Evolutionary conservation across 1,284 basidiomycete genomes (phyloP).

Genomic region (Marasmius sp.): DNA sequence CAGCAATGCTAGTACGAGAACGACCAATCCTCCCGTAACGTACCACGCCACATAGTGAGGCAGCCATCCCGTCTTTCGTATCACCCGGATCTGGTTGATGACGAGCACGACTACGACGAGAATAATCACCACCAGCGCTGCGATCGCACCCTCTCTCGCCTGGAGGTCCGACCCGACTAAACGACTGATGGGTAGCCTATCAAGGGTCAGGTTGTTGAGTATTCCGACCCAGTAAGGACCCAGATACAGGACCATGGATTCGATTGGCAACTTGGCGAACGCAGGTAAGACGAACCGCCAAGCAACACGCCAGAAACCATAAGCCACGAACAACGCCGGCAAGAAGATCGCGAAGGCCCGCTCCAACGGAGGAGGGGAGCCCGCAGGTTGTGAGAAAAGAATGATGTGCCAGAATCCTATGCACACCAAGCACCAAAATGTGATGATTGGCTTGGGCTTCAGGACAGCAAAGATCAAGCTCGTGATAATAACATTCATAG

Average conservation of each 20-base stretch:
- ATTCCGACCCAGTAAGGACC: constrained; percentile 82
- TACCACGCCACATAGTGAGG: constrained; percentile 76
- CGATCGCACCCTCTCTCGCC: constrained; percentile 69
- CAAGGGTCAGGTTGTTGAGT: constrained; percentile 62
- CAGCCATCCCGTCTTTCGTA: constrained; percentile 82
- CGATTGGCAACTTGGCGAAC: constrained; percentile 69
- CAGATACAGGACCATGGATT: constrained; percentile 74
- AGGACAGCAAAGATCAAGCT: constrained; percentile 71
- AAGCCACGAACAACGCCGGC: constrained; percentile 76
- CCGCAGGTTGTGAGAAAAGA: constrained; percentile 77
- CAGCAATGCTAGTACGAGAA: constrained; percentile 67
- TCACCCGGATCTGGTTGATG: constrained; percentile 80
- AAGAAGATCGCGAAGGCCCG: constrained; percentile 76
- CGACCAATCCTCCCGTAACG: constrained; percentile 62
- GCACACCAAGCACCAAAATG: constrained; percentile 79
- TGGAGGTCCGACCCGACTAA: constrained; percentile 71
- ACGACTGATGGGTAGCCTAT: constrained; percentile 73
- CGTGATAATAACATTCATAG: constrained; percentile 69
- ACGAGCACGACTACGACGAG: constrained; percentile 60
- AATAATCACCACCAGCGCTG: constrained; percentile 70
- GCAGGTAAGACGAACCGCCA: constrained; percentile 75
- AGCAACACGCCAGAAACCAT: constrained; percentile 78
- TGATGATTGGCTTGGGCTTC: constrained; percentile 68
- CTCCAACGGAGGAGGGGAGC: constrained; percentile 67
- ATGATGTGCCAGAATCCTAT: constrained; percentile 88